phyloP scores from a whole-genome alignment of 2,329 filamentous ascomycete genomes.

The Alternaria atra region DNA sequence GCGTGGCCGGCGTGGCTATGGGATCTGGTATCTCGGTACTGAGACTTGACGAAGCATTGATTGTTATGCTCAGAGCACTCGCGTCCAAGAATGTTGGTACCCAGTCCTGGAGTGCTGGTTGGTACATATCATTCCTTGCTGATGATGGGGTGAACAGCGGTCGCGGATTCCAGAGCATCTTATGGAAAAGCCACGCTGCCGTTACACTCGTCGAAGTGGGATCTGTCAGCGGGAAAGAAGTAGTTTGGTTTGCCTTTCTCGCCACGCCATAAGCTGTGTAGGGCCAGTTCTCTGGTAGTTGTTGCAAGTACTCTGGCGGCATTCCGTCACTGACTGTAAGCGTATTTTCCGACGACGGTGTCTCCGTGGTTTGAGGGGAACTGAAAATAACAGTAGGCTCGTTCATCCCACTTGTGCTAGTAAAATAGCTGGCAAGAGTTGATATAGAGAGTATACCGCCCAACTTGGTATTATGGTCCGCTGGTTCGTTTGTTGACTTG shows the following conservation, averaged over 20 bases:
- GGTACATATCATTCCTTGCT: background rate
- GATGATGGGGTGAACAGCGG: slow-evolving; percentile 10
- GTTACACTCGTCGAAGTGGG: background rate
- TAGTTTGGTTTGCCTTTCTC: background rate
- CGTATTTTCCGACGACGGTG: background rate
- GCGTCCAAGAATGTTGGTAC: background rate
- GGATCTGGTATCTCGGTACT: background rate
- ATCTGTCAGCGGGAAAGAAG: slow-evolving; percentile 3
- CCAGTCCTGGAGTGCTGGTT: slow-evolving; percentile 8
- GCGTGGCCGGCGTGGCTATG: background rate
- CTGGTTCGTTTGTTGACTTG: background rate
- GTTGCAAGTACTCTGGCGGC: slow-evolving; percentile 17
- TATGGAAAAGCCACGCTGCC: slow-evolving; percentile 11
- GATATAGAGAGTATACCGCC: background rate
- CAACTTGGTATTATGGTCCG: background rate
- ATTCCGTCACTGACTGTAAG: background rate
- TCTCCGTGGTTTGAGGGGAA: background rate
- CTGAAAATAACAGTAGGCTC: background rate
- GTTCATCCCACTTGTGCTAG: background rate
- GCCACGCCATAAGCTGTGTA: slow-evolving; percentile 15
- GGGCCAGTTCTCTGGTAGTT: slow-evolving; percentile 20
- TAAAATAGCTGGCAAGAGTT: background rate
- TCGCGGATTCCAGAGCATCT: slow-evolving; percentile 11
- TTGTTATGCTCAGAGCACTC: background rate
- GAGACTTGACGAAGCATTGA: background rate